phyloP scores from a whole-genome alignment of 225 moss, liverwort and hornwort species.

The Bryum argenteum region DNA sequence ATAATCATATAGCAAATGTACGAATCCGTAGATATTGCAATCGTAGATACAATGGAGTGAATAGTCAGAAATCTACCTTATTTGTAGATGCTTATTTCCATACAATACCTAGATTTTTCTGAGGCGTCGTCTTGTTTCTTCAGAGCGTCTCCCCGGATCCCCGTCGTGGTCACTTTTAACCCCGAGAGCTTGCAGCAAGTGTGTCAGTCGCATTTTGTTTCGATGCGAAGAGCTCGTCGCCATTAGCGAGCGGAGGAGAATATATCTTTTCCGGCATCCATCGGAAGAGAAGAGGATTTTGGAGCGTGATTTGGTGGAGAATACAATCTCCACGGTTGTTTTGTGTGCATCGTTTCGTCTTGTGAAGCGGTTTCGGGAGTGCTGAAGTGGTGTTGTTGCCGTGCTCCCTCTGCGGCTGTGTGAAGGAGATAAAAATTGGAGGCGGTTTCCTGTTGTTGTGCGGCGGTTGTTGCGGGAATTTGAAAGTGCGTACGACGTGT shows the following conservation, averaged over 20 bases:
- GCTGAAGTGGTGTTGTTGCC: slow-evolving; percentile 27
- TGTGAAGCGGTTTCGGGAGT: slow-evolving; percentile 30
- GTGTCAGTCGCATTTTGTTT: slow-evolving; percentile 33
- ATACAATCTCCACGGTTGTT: slow-evolving; percentile 19
- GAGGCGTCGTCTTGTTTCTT: slow-evolving; percentile 25
- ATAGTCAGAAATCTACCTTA: accelerated
- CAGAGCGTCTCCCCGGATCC: slow-evolving; percentile 38
- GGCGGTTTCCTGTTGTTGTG: slow-evolving; percentile 14
- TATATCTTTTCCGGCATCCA: background rate
- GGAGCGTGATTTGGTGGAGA: slow-evolving; percentile 18
- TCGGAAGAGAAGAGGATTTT: background rate
- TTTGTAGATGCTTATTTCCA: background rate
- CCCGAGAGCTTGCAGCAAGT: slow-evolving; percentile 19
- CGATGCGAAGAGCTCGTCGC: slow-evolving; percentile 33
- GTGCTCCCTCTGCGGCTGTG: slow-evolving; percentile 3
- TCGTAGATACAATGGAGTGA: too few relatives aligned
- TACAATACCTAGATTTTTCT: background rate
- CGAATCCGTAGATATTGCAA: background rate
- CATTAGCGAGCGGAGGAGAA: slow-evolving; percentile 24
- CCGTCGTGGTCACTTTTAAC: slow-evolving; percentile 23
- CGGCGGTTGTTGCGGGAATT: slow-evolving; percentile 23
- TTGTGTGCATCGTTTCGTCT: slow-evolving; percentile 21
- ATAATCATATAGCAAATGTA: background rate
- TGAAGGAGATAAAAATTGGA: slow-evolving; percentile 11
- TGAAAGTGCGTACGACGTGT: slow-evolving; percentile 29